Evolutionary conservation across 2,329 filamentous ascomycete species (phyloP), one percentile per base, ranked within the genome.

Genomic region (Neospermospora avenae): DNA sequence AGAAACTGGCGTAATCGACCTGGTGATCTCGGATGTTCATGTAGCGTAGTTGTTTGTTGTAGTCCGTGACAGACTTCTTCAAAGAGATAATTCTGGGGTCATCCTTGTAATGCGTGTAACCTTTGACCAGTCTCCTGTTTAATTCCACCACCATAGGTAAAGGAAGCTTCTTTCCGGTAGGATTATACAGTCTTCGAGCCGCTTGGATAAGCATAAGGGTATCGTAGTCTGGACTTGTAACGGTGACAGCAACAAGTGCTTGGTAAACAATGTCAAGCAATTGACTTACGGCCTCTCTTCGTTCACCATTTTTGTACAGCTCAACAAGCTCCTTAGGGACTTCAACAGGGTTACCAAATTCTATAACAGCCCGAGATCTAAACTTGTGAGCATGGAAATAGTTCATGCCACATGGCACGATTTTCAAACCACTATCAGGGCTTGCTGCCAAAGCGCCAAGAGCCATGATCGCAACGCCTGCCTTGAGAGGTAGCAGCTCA

Each of bases 311-410:
- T 74, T 87, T 89, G 77, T 96, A 98, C 75, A 91, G 86, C 63
- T 93, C 83, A 4, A 97, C 91, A 35, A 97, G 78, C 70, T 96
- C 89, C 20, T 80, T 79, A 0, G 92, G 89, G 10, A 98, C 86
- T 66, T 96, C 90, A 64, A 98, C 87, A 0, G 95, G 92, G 25
- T 85, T 87, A 8, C 95, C 95, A 69, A 98, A 99, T 72, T 99
- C 95, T 62, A 98, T 87, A 4, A 99, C 93, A 37, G 93, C 95
- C 72, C 95, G 85, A 65, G 93, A 98, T 48, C 93, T 89, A 76
- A 99, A 99, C 75, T 98, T 99, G 81, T 99, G 93, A 0, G 93
- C 90, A 75, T 98, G 93, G 77, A 99, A 99, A 76, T 99, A 99
- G 76, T 99, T 99, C 93, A 99, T 97, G 69, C 93, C 93, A 55